Evolutionary conservation across 1,139 yeast genomes (phyloP).

Genomic region (Blastobotrys illinoisensis): DNA sequence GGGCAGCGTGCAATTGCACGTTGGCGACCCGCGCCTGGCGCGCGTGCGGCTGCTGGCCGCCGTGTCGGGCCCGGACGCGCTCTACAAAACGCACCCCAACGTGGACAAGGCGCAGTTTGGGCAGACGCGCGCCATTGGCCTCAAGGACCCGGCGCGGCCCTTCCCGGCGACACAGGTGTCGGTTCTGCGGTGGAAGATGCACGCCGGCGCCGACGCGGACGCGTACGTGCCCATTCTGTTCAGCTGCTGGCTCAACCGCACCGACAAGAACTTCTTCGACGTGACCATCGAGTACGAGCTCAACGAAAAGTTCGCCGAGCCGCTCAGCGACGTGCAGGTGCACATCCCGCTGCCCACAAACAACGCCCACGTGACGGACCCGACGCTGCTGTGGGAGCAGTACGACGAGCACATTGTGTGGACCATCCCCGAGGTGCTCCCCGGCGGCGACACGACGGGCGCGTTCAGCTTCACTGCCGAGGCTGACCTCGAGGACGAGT

Average conservation of each 20-base stretch:
- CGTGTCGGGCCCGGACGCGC: conserved; percentile 47
- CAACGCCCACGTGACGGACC: conserved; percentile 49
- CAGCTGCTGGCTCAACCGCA: conserved; percentile 78
- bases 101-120: conserved; percentile 75
- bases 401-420: conserved; percentile 37
- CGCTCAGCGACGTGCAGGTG: conserved; percentile 53
- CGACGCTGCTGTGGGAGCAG: conserved; percentile 33
- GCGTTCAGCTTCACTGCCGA: conserved; percentile 76
- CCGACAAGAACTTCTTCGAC: conserved; percentile 52
- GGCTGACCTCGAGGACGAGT: conserved; percentile 70
- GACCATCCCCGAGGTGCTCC: conserved; percentile 38
- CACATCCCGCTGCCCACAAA: conserved; percentile 57
- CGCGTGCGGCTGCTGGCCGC: conserved; percentile 57
- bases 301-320: conserved; percentile 40
- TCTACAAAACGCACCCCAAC: conserved; percentile 92
- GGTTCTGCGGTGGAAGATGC: conserved; percentile 73
- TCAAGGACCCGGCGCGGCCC: conserved; percentile 70
- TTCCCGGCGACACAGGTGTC: conserved; percentile 89
- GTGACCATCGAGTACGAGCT: conserved; percentile 88
- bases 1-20: conserved; percentile 86
- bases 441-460: conserved; percentile 48
- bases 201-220: conserved; percentile 50
- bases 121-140: conserved; percentile 52
- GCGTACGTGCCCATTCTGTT: conserved; percentile 64
- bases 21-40: conserved; percentile 66